Base-by-base conservation (phyloP, 192 early-diverging fungal genomes). In the Phlyctochytrium planicorne region DNA sequence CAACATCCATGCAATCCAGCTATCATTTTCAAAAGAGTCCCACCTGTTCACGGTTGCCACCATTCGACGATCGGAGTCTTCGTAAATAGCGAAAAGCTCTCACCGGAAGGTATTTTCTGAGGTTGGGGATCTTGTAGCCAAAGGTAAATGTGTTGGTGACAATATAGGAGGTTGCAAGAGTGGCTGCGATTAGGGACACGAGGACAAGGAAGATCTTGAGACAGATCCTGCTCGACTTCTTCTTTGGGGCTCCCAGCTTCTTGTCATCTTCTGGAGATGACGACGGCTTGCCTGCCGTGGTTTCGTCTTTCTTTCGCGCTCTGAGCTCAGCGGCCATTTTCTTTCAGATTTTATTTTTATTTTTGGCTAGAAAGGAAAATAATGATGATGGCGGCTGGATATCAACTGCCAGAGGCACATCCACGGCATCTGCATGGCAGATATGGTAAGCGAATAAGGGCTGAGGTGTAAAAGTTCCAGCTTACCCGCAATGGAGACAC, bases 401-500 rank as follows among this genome's bases (percentile, higher is more conserved):
- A 55, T 67, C 57, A 75, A 52, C 65, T 70, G 32, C 80, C 80
- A 24, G 77, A 78, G 27, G 80, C 76, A 63, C 80, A 82, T 20
- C 80, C 80, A n/a, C 75, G 68, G 64, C 80, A 81, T 52, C 77
- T 78, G 30, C 3, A 6, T 30, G 57, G 55, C n/a, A 70, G 50
- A 68, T n/a, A n/a, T n/a, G 34, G 2, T 62, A 20, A 62, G 61
- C 36, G 6, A 30, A 20, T 32, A 59, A 12, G 10, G 12, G 10
- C 10, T 10, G 6, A 50, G 40, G 12, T 50, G 12, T 50, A n/a
- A 10, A 50, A 14, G 12, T n/a, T 12, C 0, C 52, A 24, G 76
- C 72, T 76, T 88, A 97, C 53, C 95, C 96, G 71, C 96, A 99
- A 73, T 95, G 92, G 35, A 91, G 85, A 73, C 97, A 99, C 75